Evolutionary conservation across 139 green algal genomes (phyloP), one percentile per base, ranked within the genome.

Genomic region (Chlamydomonas sphaeroides): DNA sequence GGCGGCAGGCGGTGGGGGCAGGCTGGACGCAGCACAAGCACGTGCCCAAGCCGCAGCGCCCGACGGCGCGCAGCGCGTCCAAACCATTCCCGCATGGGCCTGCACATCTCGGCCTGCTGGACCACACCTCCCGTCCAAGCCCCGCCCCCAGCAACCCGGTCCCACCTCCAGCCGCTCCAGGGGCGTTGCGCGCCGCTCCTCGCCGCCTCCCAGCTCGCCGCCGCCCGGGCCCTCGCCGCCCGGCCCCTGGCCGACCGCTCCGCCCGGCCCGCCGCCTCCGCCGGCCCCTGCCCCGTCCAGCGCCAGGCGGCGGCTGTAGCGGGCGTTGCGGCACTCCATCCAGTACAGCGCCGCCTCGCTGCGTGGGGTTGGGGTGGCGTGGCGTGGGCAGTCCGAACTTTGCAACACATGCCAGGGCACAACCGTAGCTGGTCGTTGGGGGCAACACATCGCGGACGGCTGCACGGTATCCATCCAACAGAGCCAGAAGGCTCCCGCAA

Each of bases 151-250:
- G n/a, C 21, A 8, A n/a, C n/a, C 72, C 72, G n/a, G 6, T 7
- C 38, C 28, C 33, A 76, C 76, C 65, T 67, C 89, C 14, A 95
- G 87, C 20, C 92, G 87, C 70, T 92, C 84, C 69, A 84, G 84
- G 17, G 74, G 20, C 33, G 42, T 39, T 33, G 10, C 10, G 56
- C 56, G 23, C 56, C 18, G 25, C 45, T 10, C 59, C 39, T 45
- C 51, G n/a, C n/a, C 4, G 25, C 72, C 53, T 33, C 33, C 7
- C 25, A 6, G 36, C 6, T 35, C 65, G 33, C 18, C 28, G 11
- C 63, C 63, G 18, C 63, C 20, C 38, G 25, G n/a, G 18, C 30
- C 15, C n/a, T 5, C 4, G 5, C 63, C 33, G 63, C 7, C n/a
- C n/a, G n/a, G n/a, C 32, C 28, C 63, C 33, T 23, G 45, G 21